Base-by-base conservation (phyloP, 2,329 filamentous ascomycete species). In the Dactylellina drechsleri region DNA sequence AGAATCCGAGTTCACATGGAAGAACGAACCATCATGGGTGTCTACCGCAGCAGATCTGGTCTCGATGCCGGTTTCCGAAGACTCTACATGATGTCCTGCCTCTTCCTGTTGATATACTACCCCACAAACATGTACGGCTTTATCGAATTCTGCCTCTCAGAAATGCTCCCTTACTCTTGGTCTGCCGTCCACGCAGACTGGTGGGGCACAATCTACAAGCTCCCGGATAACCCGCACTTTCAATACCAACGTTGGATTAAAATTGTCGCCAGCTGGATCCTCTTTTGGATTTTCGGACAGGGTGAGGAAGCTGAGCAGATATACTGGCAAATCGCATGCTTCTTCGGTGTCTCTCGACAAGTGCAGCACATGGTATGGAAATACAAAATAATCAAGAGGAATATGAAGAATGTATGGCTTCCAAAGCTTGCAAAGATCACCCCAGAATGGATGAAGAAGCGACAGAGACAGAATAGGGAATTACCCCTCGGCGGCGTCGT, bases 261-360 rank as follows among this genome's bases (percentile, higher is more conserved):
- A 54, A 82, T 90, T 8, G 83, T 79, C 0, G 82, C 84, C 2
- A 87, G 86, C 0, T 84, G 86, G 71, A 70, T 88, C 26, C 81
- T 87, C 12, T 91, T 91, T 79, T 61, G 86, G n/a, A 86, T 89
- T 78, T 90, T 90, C 77, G 89, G 89, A 7, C 85, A 88, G 15
- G 89, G 89, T 31, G 83, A 82, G 26, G 89, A 91, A 78, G 88
- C 88, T 0, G 82, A 83, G 2, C 82, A 82, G 23, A 85, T 87
- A 80, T 90, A 89, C 79, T 82, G 82, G 61, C 80, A 81, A 2
- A 82, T 83, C 67, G 78, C 86, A 12, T 64, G 70, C 45, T n/a
- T 45, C 6, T 26, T 78, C 13, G 43, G 45, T 10, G 20, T 67
- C 10, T 40, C 52, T 1, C 47, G 45, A 16, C 36, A 74, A 31